A percentile compares a stretch with the other conserved stretches of the same genome.
Conservation (phyloP, 768 basidiomycete species). For the Boletellus ananas region DNA sequence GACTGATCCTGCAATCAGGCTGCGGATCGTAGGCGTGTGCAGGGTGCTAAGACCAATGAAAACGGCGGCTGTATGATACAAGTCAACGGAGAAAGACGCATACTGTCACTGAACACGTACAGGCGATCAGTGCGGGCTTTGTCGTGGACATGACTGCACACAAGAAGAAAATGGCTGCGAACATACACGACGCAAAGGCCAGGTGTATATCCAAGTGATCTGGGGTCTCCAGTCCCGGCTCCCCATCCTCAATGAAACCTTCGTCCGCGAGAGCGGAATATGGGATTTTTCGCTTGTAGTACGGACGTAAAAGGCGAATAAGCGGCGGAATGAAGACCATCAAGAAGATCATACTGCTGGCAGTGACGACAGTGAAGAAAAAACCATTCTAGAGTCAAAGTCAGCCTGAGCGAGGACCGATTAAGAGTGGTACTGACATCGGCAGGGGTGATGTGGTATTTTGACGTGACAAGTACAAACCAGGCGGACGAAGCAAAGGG, state of each 20-base stretch:
- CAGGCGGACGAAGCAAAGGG: constrained; percentile 14
- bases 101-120: constrained; percentile 1
- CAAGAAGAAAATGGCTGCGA: constrained; percentile 12
- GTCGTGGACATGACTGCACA: constrained; percentile 13
- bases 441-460: constrained; percentile 25
- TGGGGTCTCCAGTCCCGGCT: constrained; percentile 7
- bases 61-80: constrained; percentile 10
- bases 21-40: constrained; percentile 21
- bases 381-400: constrained; percentile 24
- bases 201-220: constrained; percentile 32
- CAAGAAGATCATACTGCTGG: constrained; percentile 18
- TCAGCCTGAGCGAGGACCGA: neutral
- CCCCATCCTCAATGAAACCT: neutral
- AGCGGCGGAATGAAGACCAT: constrained; percentile 19
- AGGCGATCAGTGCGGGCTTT: constrained; percentile 4
- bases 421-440: constrained; percentile 13
- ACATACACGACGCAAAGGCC: constrained; percentile 17
- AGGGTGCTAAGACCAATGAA: constrained; percentile 14
- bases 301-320: constrained; percentile 24
- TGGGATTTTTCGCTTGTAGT: constrained; percentile 13
- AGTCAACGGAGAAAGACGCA: neutral
- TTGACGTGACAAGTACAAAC: constrained; percentile 24
- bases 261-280: neutral
- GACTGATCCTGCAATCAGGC: constrained; percentile 27
- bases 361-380: constrained; percentile 17